Evolutionary conservation across 225 moss, liverwort and hornwort species (phyloP).

Genomic region (Lunularia cruciata): DNA sequence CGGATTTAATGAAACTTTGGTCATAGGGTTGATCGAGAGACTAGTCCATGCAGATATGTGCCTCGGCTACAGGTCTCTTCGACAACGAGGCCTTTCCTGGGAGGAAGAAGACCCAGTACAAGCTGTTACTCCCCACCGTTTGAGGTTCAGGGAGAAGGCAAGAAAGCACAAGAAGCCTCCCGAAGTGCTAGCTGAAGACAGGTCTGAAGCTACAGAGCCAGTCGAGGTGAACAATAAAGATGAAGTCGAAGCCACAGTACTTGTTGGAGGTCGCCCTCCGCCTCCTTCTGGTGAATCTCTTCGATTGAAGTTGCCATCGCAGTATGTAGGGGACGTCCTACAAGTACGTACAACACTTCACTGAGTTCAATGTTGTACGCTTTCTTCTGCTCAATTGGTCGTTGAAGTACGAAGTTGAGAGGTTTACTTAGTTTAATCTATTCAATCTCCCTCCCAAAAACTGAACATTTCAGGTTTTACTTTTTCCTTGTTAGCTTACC

Average conservation of each 20-base stretch:
- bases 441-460: no score
- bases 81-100: slow-evolving; percentile 31
- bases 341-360: slow-evolving; percentile 50
- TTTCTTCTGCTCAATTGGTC: slow-evolving; percentile 9
- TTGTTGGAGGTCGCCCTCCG: slow-evolving; percentile 50
- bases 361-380: slow-evolving; percentile 9
- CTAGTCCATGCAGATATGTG: slow-evolving; percentile 40
- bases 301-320: slow-evolving; percentile 60
- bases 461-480: no score
- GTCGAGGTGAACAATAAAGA: slow-evolving; percentile 37
- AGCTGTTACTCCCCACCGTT: slow-evolving; percentile 22
- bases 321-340: slow-evolving; percentile 79
- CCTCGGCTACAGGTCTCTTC: slow-evolving; percentile 33
- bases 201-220: slow-evolving; percentile 23
- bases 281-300: slow-evolving; percentile 74
- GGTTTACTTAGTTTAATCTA: no score
- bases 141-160: slow-evolving; percentile 42
- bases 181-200: slow-evolving; percentile 28
- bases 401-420: no score
- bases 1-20: slow-evolving; percentile 60
- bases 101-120: slow-evolving; percentile 17
- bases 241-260: slow-evolving; percentile 3
- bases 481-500: no score
- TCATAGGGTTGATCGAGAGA: slow-evolving; percentile 62
- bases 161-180: slow-evolving; percentile 32